Percentiles rank a stretch among this genome's conserved stretches.
These are phyloP conservation scores for Diplodia mutila DNA, from an alignment of 2,329 filamentous ascomycete species.

Conservation along the genomic window DNA sequence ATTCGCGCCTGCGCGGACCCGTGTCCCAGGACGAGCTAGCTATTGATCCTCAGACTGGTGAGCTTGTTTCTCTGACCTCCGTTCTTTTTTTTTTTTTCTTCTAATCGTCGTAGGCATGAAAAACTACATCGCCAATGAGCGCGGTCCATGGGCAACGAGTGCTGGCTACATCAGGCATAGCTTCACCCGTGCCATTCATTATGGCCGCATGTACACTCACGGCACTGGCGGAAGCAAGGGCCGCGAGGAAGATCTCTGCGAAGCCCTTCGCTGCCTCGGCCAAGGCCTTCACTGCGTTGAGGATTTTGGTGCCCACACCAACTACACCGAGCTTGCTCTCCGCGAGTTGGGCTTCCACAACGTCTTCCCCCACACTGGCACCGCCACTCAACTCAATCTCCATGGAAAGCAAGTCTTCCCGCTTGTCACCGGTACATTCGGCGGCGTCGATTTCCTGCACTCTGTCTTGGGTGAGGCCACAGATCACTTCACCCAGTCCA, in stretches of 20 bases:
- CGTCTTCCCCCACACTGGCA: conserved; percentile 59
- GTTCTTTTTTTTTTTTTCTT: neutral
- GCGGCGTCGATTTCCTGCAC: conserved; percentile 56
- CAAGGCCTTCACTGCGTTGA: conserved; percentile 59
- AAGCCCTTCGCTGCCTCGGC: conserved; percentile 56
- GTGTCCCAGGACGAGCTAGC: conserved; percentile 57
- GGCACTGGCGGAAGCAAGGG: conserved; percentile 46
- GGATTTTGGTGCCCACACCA: conserved; percentile 60
- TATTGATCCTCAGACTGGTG: conserved; percentile 48
- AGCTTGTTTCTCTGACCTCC: neutral
- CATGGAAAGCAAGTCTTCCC: conserved; percentile 54
- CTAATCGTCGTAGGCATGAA: conserved; percentile 73
- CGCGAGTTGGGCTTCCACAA: conserved; percentile 55
- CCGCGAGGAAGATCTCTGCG: conserved; percentile 51
- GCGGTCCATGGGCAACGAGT: conserved; percentile 85
- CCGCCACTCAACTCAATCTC: conserved; percentile 50
- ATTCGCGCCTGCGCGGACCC: conserved; percentile 79
- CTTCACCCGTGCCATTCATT: conserved; percentile 54
- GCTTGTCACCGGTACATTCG: conserved; percentile 59
- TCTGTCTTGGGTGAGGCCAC: conserved; percentile 55
- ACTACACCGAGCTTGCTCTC: conserved; percentile 58
- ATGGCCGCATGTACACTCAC: conserved; percentile 52
- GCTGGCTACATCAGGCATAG: conserved; percentile 71
- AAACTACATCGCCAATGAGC: conserved; percentile 96
- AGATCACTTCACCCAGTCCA: conserved; percentile 53